Base-by-base conservation (phyloP, 768 basidiomycete species). In the Mrakia hoshinonis region DNA sequence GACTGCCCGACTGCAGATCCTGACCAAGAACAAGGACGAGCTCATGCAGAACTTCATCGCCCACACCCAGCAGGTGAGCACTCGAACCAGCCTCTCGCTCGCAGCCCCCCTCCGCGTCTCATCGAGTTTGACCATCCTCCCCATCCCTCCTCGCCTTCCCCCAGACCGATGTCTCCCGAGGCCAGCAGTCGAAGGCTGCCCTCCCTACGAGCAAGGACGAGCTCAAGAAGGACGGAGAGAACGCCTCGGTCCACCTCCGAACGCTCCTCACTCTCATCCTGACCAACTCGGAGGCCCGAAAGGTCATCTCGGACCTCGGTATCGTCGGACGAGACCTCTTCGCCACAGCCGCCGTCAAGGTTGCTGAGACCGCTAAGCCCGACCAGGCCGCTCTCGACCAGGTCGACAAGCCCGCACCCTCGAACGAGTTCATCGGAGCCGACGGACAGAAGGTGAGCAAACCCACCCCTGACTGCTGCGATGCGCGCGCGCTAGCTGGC, bases 211-310 rank as follows among this genome's bases (percentile, higher is more conserved):
- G n/a, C 38, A 67, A 70, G 48, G 81, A 82, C 0, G 88, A 85
- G 68, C 79, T 81, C 9, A 81, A 83, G 68, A 78, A 82, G n/a
- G 89, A 93, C 60, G 81, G 83, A 39, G 81, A 87, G 71, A 78
- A 85, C 78, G 72, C 72, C 18, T 51, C 67, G 12, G 84, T 84
- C 68, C 91, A 97, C 80, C 85, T 97, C 20, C 90, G 93, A 74
- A 93, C 92, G 0, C 85, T 99, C 60, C 83, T 91, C 72, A 85
- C 85, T 52, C 87, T 97, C 76, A 83, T 97, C 76, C 83, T 92
- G 73, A 95, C 94, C 77, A 99, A 99, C 81, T 88, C 90, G 0
- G 82, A 95, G 81, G 88, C 90, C 38, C 88, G 92, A 76, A 95
- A 96, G 79, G 86, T 96, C 36, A 80, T 94, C 66, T 84, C 86